Evolutionary conservation across 371 early-diverging fungal species (phyloP).

Genomic region (Mortierella sp.): DNA sequence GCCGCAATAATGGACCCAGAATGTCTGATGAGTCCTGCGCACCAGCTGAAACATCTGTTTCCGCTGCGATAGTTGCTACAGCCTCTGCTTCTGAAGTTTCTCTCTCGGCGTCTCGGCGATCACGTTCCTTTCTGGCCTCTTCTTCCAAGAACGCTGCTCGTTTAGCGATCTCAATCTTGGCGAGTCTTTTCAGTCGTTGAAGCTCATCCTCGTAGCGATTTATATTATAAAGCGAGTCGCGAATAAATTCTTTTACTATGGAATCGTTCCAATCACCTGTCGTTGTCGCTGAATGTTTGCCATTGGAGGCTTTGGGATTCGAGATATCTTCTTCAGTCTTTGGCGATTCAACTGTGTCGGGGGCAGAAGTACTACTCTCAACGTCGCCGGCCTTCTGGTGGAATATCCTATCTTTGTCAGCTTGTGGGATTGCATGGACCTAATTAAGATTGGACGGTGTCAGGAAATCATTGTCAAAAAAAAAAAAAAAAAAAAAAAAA

Average conservation of each 20-base stretch:
- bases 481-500: no score
- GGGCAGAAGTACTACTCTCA: not conserved
- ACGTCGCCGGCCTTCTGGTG: not conserved
- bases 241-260: constrained; percentile 37
- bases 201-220: constrained; percentile 54
- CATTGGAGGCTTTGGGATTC: not conserved
- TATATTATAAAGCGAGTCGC: constrained; percentile 42
- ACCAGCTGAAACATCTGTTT: not conserved
- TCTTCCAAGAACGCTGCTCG: constrained; percentile 29
- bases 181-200: constrained; percentile 37
- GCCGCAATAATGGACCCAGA: constrained; percentile 16
- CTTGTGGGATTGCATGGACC: constrained; percentile 11
- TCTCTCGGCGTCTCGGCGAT: constrained; percentile 9
- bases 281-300: not conserved
- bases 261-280: constrained; percentile 20
- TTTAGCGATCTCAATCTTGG: constrained; percentile 33
- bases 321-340: not conserved
- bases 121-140: constrained; percentile 27
- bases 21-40: not conserved
- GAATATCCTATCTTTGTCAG: not conserved
- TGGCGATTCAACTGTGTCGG: not conserved
- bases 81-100: not conserved
- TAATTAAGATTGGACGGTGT: not conserved
- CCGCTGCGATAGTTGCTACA: not conserved
- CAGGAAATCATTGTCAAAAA: not conserved